phyloP scores from a whole-genome alignment of 2,329 filamentous ascomycete genomes.

The Zasmidium angulare region DNA sequence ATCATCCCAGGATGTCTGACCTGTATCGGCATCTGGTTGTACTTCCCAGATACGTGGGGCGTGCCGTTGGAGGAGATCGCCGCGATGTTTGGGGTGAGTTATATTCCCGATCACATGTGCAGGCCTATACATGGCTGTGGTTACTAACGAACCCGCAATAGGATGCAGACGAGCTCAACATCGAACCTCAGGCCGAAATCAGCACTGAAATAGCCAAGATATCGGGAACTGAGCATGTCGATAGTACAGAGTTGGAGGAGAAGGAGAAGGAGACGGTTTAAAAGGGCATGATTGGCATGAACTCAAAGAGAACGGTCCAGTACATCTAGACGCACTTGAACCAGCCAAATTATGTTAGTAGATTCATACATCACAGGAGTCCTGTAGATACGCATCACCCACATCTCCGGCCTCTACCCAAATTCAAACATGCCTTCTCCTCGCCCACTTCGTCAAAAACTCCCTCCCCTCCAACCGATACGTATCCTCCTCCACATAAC shows the following conservation, averaged over 20 bases:
- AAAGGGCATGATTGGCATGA: background rate
- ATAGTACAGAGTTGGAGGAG: background rate
- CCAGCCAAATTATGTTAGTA: too few relatives aligned
- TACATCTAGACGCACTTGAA: too few relatives aligned
- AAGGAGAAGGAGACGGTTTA: background rate
- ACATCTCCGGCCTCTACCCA: too few relatives aligned
- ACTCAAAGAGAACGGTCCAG: too few relatives aligned
- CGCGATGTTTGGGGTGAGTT: constrained; percentile 7
- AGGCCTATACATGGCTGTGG: too few relatives aligned
- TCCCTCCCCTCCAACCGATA: constrained; percentile 21
- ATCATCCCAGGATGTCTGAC: constrained; percentile 5
- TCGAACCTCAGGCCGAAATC: background rate
- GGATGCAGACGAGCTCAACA: constrained; percentile 1
- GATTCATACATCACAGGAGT: too few relatives aligned
- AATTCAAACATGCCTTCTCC: constrained; percentile 22
- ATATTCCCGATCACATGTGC: background rate
- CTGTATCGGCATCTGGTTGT: constrained; percentile 4
- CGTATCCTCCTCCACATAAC: constrained; percentile 21
- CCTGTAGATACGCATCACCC: too few relatives aligned
- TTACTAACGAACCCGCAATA: background rate
- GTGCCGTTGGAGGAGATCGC: constrained; percentile 9
- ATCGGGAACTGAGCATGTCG: background rate
- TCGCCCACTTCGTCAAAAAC: constrained; percentile 22
- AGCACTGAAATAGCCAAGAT: background rate
- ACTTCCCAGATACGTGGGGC: constrained; percentile 7